phyloP scores from a whole-genome alignment of 352 stramenopile genomes.

The Phytophthora pini region DNA sequence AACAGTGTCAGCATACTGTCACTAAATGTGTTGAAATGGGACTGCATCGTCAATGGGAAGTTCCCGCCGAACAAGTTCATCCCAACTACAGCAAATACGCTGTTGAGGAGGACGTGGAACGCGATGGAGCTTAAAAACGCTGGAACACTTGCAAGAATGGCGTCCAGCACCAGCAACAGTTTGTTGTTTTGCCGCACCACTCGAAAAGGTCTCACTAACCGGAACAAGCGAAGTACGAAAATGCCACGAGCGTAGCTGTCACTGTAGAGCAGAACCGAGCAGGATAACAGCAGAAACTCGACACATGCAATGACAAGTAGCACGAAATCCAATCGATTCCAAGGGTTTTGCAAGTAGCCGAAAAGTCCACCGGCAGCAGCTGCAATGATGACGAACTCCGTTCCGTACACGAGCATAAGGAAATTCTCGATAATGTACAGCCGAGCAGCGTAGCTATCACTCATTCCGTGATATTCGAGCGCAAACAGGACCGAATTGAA shows the following conservation, averaged over 20 bases:
- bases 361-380: slow-evolving; percentile 59
- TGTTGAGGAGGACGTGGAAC: slow-evolving; percentile 73
- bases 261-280: slow-evolving; percentile 64
- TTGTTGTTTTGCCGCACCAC: slow-evolving; percentile 81
- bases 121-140: slow-evolving; percentile 69
- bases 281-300: slow-evolving; percentile 71
- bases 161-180: slow-evolving; percentile 73
- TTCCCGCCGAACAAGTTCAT: slow-evolving; percentile 86
- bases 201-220: slow-evolving; percentile 76
- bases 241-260: slow-evolving; percentile 75
- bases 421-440: slow-evolving; percentile 72
- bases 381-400: slow-evolving; percentile 73
- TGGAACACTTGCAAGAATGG: slow-evolving; percentile 68
- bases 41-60: slow-evolving; percentile 72
- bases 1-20: slow-evolving; percentile 88
- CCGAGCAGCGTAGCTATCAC: slow-evolving; percentile 52
- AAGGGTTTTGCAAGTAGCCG: slow-evolving; percentile 79
- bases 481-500: slow-evolving; percentile 78
- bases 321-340: slow-evolving; percentile 83
- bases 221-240: slow-evolving; percentile 84
- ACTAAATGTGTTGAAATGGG: slow-evolving; percentile 86
- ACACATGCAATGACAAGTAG: slow-evolving; percentile 68
- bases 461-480: slow-evolving; percentile 83
- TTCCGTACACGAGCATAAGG: slow-evolving; percentile 74
- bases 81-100: slow-evolving; percentile 82